phyloP scores from a whole-genome alignment of 306 rosid genomes.

The Senna tora region DNA sequence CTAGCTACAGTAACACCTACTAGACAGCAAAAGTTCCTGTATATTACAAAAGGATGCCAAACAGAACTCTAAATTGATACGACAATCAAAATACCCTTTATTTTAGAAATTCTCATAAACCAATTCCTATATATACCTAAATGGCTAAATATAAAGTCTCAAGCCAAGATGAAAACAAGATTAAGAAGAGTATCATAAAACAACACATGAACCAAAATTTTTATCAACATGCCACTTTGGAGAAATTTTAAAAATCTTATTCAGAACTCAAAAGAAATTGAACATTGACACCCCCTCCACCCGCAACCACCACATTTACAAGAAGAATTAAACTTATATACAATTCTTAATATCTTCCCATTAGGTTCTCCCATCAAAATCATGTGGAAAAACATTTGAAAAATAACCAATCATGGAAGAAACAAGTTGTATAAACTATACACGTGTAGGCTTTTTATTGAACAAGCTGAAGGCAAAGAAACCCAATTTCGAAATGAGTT shows the following conservation, averaged over 20 bases:
- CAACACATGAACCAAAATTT: constrained; percentile 6
- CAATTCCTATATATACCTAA: neutral
- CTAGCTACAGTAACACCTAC: neutral
- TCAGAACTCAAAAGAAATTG: neutral
- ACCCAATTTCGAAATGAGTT: too few species aligned
- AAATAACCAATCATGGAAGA: too few species aligned
- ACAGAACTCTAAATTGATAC: neutral
- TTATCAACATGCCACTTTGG: constrained; percentile 2
- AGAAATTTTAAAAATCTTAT: constrained; percentile 11
- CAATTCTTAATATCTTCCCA: too few species aligned
- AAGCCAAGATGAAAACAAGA: neutral
- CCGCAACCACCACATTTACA: too few species aligned
- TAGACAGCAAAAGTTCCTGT: neutral
- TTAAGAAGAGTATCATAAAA: neutral
- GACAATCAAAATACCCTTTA: neutral
- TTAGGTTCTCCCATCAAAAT: too few species aligned
- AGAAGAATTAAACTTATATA: too few species aligned
- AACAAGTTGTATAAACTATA: too few species aligned
- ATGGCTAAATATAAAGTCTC: neutral
- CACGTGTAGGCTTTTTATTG: too few species aligned
- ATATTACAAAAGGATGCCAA: neutral
- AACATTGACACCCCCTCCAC: neutral
- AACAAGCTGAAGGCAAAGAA: too few species aligned
- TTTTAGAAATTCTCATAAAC: neutral
- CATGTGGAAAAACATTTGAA: too few species aligned